Conservation (phyloP, 2,329 filamentous ascomycete species). For the Beauveria sp. region DNA sequence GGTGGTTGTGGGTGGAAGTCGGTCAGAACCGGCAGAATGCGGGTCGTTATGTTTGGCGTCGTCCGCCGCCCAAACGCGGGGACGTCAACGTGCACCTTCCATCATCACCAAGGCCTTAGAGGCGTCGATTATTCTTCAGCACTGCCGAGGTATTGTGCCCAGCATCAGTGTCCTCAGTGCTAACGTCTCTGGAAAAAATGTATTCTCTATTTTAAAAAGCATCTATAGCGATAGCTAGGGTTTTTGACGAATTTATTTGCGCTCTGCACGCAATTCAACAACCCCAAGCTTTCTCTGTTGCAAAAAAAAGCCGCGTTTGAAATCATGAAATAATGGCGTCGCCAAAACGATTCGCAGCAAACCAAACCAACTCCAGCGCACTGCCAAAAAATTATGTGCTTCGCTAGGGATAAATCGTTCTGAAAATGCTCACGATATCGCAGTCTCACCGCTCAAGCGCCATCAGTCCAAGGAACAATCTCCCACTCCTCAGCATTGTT, state of each 20-base stretch:
- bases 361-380: not conserved
- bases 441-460: slow-evolving; percentile 8
- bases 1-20: slow-evolving; percentile 35
- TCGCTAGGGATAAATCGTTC: not conserved
- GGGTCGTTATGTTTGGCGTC: not conserved
- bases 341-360: not conserved
- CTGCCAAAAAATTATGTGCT: not conserved
- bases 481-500: slow-evolving; percentile 59
- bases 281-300: slow-evolving; percentile 11
- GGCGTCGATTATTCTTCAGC: not conserved
- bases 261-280: slow-evolving; percentile 12
- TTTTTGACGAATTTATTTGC: slow-evolving; percentile 13
- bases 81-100: slow-evolving; percentile 1
- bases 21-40: slow-evolving; percentile 31
- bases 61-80: not conserved
- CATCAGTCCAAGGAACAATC: slow-evolving; percentile 48
- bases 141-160: slow-evolving; percentile 11
- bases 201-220: slow-evolving; percentile 10
- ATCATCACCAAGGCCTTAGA: not conserved
- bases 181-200: slow-evolving; percentile 11
- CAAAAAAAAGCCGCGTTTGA: not conserved
- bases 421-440: slow-evolving; percentile 10
- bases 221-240: slow-evolving; percentile 13
- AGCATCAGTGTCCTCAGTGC: slow-evolving; percentile 4
- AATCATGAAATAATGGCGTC: slow-evolving; percentile 7